These are phyloP conservation scores for Teunomyces panamensis DNA, from an alignment of 805 yeast genomes.

Conservation along the genomic window DNA sequence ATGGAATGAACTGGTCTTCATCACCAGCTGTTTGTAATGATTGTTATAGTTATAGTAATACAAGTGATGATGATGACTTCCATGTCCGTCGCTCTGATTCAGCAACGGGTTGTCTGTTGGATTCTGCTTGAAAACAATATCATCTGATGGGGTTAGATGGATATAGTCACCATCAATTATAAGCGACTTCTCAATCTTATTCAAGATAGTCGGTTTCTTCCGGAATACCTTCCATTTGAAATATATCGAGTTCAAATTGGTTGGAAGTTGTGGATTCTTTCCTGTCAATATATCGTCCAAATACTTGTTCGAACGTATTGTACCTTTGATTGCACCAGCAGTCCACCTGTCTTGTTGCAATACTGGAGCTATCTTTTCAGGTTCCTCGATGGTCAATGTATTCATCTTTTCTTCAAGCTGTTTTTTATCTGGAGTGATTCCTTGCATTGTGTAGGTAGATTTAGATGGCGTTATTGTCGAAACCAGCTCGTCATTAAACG, in stretches of 20 bases:
- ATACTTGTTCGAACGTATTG: constrained; percentile 18
- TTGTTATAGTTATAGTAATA: constrained; percentile 39
- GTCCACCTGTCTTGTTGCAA: neutral
- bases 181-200: constrained; percentile 75
- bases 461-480: constrained; percentile 17
- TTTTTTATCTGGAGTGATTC: constrained; percentile 22
- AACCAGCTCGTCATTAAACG: neutral
- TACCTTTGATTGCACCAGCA: neutral
- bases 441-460: constrained; percentile 16
- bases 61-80: constrained; percentile 32
- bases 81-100: constrained; percentile 9
- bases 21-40: constrained; percentile 59
- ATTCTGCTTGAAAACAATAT: constrained; percentile 44
- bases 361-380: neutral
- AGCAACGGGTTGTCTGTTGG: constrained; percentile 29
- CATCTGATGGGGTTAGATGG: constrained; percentile 83
- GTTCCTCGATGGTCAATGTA: neutral
- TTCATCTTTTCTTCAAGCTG: constrained; percentile 18
- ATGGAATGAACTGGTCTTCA: constrained; percentile 85
- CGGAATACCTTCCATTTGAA: constrained; percentile 87
- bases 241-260: constrained; percentile 53
- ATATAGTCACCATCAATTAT: constrained; percentile 94
- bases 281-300: constrained; percentile 31
- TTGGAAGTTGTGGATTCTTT: constrained; percentile 28
- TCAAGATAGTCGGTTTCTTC: constrained; percentile 78